phyloP scores from a whole-genome alignment of 257 asterid species.

The Gardenia jasminoides region DNA sequence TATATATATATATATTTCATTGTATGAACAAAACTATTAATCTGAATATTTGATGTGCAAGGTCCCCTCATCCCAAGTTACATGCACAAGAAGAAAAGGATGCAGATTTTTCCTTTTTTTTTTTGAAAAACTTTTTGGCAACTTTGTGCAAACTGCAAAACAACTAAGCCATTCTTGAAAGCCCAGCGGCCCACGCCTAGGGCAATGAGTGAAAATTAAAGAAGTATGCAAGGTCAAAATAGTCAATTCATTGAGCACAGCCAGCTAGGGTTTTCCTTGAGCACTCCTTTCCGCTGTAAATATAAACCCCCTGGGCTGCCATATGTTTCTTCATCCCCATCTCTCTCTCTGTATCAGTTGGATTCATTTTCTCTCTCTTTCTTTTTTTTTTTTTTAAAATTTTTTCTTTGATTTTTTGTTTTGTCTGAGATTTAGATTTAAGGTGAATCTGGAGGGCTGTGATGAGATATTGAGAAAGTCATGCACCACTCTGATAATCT shows the following conservation, averaged over 20 bases:
- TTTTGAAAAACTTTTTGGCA: too few relatives aligned
- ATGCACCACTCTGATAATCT: conserved; percentile 46
- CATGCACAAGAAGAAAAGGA: too few relatives aligned
- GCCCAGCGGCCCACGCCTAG: background rate
- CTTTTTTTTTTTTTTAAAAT: background rate
- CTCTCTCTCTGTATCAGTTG: background rate
- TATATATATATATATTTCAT: too few relatives aligned
- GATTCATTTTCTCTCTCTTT: background rate
- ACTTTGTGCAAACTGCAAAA: too few relatives aligned
- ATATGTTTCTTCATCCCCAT: background rate
- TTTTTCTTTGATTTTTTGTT: background rate
- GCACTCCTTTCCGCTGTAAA: background rate
- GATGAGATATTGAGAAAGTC: conserved; percentile 36
- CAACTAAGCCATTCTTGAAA: background rate
- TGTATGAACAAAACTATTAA: too few relatives aligned
- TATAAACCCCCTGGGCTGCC: background rate
- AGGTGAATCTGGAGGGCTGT: conserved; percentile 10
- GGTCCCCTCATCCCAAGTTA: too few relatives aligned
- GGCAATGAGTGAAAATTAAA: background rate
- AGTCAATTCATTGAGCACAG: background rate
- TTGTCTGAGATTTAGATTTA: background rate
- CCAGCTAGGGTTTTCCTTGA: conserved; percentile 6
- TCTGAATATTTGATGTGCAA: too few relatives aligned
- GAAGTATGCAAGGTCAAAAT: background rate
- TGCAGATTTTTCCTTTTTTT: too few relatives aligned